Evolutionary conservation across 352 stramenopile genomes (phyloP).

Genomic region (Vaucheria bursata): DNA sequence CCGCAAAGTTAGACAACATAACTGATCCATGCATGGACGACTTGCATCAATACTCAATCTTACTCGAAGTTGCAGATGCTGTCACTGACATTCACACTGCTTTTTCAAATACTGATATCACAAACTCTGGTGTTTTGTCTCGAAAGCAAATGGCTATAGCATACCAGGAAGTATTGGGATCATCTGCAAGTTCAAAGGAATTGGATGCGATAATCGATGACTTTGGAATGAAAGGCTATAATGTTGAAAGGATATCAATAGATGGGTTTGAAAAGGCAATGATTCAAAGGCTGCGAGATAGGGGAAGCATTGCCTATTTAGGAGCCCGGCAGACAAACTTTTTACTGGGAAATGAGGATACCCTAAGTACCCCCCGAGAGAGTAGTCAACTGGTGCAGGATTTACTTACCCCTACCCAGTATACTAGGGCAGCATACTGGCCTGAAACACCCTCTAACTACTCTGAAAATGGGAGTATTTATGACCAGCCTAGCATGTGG

Average conservation of each 20-base stretch:
- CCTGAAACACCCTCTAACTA: neutral
- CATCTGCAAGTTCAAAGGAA: neutral
- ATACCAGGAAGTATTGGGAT: neutral
- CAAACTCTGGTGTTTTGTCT: neutral
- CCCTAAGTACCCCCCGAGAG: neutral
- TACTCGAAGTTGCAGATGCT: conserved; percentile 35
- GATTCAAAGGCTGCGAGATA: neutral
- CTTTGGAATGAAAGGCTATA: neutral
- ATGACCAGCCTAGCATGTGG: too few relatives aligned
- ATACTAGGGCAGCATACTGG: neutral
- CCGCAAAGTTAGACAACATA: conserved; percentile 22
- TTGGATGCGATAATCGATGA: neutral
- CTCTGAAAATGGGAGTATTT: too few relatives aligned
- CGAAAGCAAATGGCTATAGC: neutral
- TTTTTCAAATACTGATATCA: conserved; percentile 10
- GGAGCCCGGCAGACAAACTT: neutral
- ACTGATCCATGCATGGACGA: neutral
- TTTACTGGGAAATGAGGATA: neutral
- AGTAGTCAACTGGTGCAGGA: neutral
- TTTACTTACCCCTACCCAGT: neutral
- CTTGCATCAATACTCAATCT: conserved; percentile 1
- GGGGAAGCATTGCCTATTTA: neutral
- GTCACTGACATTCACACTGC: conserved; percentile 26
- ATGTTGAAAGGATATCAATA: conserved; percentile 8
- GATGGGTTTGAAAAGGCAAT: conserved; percentile 37